A percentile compares a stretch with the other conserved stretches of the same genome.
phyloP scores from a whole-genome alignment of 805 yeast species.

The Wickerhamomyces canadensis region DNA sequence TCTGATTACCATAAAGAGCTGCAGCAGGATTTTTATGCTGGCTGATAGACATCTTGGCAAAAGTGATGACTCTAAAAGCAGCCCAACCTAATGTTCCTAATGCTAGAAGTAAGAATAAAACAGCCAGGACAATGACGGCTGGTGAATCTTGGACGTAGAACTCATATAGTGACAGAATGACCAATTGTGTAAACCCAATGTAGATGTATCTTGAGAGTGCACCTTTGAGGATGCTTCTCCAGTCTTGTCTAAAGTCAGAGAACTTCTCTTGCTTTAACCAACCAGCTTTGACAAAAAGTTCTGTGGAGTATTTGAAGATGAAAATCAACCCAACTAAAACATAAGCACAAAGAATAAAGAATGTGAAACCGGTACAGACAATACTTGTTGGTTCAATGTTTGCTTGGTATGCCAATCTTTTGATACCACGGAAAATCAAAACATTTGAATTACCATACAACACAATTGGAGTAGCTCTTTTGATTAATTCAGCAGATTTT shows the following conservation, averaged over 20 bases:
- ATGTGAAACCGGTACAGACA: conserved; percentile 83
- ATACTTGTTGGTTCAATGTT: conserved; percentile 78
- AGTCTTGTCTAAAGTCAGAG: conserved; percentile 45
- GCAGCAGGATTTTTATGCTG: conserved; percentile 81
- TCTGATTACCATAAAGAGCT: conserved; percentile 71
- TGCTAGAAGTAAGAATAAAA: conserved; percentile 58
- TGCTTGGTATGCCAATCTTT: conserved; percentile 73
- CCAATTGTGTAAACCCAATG: conserved; percentile 81
- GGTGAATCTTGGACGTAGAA: conserved; percentile 78
- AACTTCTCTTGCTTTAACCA: conserved; percentile 46
- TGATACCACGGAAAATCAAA: conserved; percentile 77
- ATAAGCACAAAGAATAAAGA: conserved; percentile 73
- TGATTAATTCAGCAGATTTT: conserved; percentile 28
- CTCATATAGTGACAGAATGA: conserved; percentile 82
- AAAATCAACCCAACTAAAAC: conserved; percentile 60
- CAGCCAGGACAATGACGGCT: conserved; percentile 81
- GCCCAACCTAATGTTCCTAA: conserved; percentile 60
- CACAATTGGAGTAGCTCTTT: conserved; percentile 32
- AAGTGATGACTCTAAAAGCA: conserved; percentile 52
- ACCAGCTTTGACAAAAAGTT: conserved; percentile 41
- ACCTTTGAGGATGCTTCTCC: conserved; percentile 66
- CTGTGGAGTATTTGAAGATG: conserved; percentile 44
- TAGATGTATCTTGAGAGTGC: conserved; percentile 70
- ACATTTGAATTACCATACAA: conserved; percentile 51
- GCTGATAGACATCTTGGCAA: conserved; percentile 57